Conservation (phyloP, 768 basidiomycete genomes). For the Infundibulicybe gibba region DNA sequence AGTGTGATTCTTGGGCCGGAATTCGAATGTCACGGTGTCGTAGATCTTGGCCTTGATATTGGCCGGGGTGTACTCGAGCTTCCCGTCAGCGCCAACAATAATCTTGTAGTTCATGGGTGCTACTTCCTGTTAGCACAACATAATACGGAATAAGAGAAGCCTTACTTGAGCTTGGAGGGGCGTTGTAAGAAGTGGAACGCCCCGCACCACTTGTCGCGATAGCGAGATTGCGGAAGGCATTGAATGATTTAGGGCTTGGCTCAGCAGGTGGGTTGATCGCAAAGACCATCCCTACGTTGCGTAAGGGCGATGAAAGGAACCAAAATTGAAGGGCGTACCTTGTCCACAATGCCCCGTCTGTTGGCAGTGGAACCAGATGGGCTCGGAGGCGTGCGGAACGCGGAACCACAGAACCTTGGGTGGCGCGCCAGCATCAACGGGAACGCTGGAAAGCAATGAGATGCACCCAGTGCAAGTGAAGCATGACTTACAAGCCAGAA, state of each 20-base stretch:
- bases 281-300: constrained; percentile 54
- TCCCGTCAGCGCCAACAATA: constrained; percentile 30
- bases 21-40: constrained; percentile 37
- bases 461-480: background rate
- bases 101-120: constrained; percentile 27
- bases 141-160: too few species aligned
- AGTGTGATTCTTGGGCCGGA: constrained; percentile 20
- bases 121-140: too few species aligned
- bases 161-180: too few species aligned
- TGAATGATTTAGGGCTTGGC: constrained; percentile 33
- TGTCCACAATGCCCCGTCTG: constrained; percentile 48
- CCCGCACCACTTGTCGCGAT: constrained; percentile 25
- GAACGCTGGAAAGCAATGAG: constrained; percentile 20
- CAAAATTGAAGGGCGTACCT: constrained; percentile 10
- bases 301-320: background rate
- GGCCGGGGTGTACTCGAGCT: constrained; percentile 26
- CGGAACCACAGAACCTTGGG: constrained; percentile 32
- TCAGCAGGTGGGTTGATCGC: constrained; percentile 52
- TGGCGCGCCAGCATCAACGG: constrained; percentile 30
- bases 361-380: constrained; percentile 55
- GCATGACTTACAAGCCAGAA: constrained; percentile 30
- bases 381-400: constrained; percentile 24
- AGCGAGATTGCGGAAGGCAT: constrained; percentile 43
- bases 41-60: constrained; percentile 33
- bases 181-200: too few species aligned